Base-by-base conservation (phyloP, 2,329 filamentous ascomycete genomes). In the Sporothrix dimorphospora region DNA sequence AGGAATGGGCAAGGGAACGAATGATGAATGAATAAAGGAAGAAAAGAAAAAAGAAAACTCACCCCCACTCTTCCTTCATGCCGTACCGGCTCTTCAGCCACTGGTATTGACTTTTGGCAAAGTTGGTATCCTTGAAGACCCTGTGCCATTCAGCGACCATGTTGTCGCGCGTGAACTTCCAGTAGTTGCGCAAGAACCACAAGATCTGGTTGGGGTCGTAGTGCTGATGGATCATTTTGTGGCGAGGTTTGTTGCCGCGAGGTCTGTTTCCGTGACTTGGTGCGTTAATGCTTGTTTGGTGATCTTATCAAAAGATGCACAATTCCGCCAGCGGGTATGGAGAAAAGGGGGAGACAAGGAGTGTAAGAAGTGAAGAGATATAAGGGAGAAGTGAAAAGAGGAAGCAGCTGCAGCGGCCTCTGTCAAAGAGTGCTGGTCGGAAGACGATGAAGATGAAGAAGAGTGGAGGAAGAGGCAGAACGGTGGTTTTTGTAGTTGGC, bases 11-110 rank as follows among this genome's bases (percentile, higher is more conserved):
- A 9, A 3, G 4, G 38, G n/a, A 34, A 45, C 4, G n/a, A 38
- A 8, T 47, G 11, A 21, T 7, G 4, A 69, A 55, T 12, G 5
- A 21, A 12, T 21, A 47, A 53, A 38, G 14, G n/a, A 67, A 21
- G 14, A 14, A 57, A 5, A 59, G 27, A 55, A 49, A 14, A 38
- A 68, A 65, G 14, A 45, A 57, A n/a, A 72, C 73, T 45, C n/a
- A 76, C 75, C 75, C 75, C 75, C 75, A 76, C 71, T 76, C 75
- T 1, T 21, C 57, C 45, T 75, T 76, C 74, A 75, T 75, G 19
- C 75, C 74, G 30, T 76, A 76, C 5, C 73, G 72, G 19, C 38
- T 66, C 51, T 72, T 73, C 1, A 76, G 71, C 75, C 75, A 76
- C 27, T 72, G 71, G 69, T 76, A 76, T 34, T 76, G 75, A 53